These are phyloP conservation scores for Ogataea siamensis DNA, from an alignment of 805 yeast genomes.

Conservation along the genomic window DNA sequence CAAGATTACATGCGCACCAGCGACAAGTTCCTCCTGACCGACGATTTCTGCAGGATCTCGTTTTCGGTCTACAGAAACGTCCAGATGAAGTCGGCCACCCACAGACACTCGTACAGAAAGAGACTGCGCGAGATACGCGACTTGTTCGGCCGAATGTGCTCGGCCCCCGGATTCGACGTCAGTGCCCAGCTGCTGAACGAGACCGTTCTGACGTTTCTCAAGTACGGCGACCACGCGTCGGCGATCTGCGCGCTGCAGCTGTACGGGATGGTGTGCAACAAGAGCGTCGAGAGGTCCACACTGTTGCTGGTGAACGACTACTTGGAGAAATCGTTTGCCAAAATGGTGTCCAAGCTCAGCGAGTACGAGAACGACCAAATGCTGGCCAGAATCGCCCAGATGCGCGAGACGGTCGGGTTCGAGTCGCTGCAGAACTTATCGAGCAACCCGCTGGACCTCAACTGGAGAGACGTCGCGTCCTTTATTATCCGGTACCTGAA, in stretches of 20 bases:
- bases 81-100: slow-evolving; percentile 10
- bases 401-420: slow-evolving; percentile 23
- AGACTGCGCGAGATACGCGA: slow-evolving; percentile 18
- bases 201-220: slow-evolving; percentile 23
- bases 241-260: slow-evolving; percentile 27
- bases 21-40: slow-evolving; percentile 14
- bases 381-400: slow-evolving; percentile 11
- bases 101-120: slow-evolving; percentile 3
- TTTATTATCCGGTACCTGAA: slow-evolving; percentile 22
- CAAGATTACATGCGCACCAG: slow-evolving; percentile 24
- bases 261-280: slow-evolving; percentile 23
- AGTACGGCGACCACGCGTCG: slow-evolving; percentile 27
- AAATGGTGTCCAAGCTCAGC: slow-evolving; percentile 23
- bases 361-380: slow-evolving; percentile 9
- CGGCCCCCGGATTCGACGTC: slow-evolving; percentile 17
- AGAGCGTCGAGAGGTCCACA: slow-evolving; percentile 14
- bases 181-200: slow-evolving; percentile 19
- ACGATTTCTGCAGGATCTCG: slow-evolving; percentile 20
- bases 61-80: slow-evolving; percentile 20
- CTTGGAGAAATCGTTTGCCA: slow-evolving; percentile 22
- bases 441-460: slow-evolving; percentile 9
- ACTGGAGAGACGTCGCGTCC: slow-evolving; percentile 26
- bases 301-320: slow-evolving; percentile 20
- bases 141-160: slow-evolving; percentile 19
- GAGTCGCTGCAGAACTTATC: slow-evolving; percentile 15